Percentiles rank a stretch among this genome's conserved stretches.
These are phyloP conservation scores for Nakazawaea pomicola DNA, from an alignment of 805 yeast genomes.

Conservation along the genomic window DNA sequence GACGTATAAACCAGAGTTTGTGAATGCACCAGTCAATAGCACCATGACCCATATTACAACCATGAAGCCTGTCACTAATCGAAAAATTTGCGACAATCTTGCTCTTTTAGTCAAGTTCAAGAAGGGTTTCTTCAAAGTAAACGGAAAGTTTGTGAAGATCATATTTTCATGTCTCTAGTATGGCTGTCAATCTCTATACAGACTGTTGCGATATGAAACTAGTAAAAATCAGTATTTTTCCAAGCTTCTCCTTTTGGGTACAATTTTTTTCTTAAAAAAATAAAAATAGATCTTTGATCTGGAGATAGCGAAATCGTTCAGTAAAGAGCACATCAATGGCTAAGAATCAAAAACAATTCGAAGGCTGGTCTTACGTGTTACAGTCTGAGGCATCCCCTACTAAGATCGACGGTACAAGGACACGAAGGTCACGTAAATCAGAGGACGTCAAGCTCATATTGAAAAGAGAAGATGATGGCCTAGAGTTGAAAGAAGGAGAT, in stretches of 20 bases:
- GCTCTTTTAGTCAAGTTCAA: conserved; percentile 23
- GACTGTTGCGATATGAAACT: no score
- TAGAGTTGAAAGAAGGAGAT: conserved; percentile 50
- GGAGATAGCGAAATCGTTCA: no score
- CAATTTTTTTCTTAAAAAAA: neutral
- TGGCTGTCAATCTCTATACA: neutral
- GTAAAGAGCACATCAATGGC: conserved; percentile 21
- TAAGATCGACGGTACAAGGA: conserved; percentile 16
- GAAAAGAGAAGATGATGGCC: conserved; percentile 39
- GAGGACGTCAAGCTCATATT: conserved; percentile 22
- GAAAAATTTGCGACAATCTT: conserved; percentile 16
- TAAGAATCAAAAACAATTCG: conserved; percentile 19
- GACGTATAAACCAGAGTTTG: conserved; percentile 16
- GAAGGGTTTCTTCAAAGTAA: conserved; percentile 19
- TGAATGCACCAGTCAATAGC: conserved; percentile 6
- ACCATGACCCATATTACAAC: conserved; percentile 12
- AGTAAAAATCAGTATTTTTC: no score
- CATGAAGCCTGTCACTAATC: conserved; percentile 16
- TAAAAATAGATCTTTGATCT: neutral
- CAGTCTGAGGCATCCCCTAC: conserved; percentile 10
- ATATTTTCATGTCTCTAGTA: neutral
- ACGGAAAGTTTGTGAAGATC: neutral
- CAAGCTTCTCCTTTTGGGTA: no score
- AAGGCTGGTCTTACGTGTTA: conserved; percentile 32
- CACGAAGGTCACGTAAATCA: conserved; percentile 19